These are phyloP conservation scores for Cytauxzoon felis DNA, from an alignment of 169 alveolate species.

Conservation along the genomic window DNA sequence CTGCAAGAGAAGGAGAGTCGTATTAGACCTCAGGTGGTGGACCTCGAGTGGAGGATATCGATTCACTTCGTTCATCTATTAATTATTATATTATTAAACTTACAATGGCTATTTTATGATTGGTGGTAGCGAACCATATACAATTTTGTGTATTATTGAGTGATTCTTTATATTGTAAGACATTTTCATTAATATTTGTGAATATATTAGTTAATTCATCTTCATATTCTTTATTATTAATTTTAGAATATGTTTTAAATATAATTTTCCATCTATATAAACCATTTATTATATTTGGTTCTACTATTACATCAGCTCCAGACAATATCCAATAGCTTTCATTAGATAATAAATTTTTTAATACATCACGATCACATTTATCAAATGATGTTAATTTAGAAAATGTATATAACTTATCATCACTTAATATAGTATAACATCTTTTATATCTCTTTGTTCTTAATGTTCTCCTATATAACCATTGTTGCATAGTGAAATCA, in stretches of 20 bases:
- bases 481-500: constrained; percentile 60
- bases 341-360: constrained; percentile 10
- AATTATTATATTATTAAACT: not conserved
- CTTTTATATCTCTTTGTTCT: constrained; percentile 55
- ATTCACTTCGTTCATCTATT: too few relatives aligned
- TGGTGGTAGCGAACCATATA: constrained; percentile 57
- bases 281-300: constrained; percentile 23
- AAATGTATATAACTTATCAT: constrained; percentile 48
- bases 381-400: constrained; percentile 35
- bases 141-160: constrained; percentile 14
- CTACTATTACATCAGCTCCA: constrained; percentile 55
- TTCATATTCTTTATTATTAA: constrained; percentile 1
- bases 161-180: not conserved
- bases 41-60: too few relatives aligned
- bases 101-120: constrained; percentile 56
- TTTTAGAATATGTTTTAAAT: constrained; percentile 8
- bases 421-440: constrained; percentile 46
- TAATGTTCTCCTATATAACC: constrained; percentile 51
- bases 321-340: constrained; percentile 60
- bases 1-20: too few relatives aligned
- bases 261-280: constrained; percentile 37
- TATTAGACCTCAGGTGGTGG: too few relatives aligned
- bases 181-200: constrained; percentile 20
- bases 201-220: constrained; percentile 29
- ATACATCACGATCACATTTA: constrained; percentile 11